A percentile compares a stretch with the other conserved stretches of the same genome.
These are phyloP conservation scores for Entelexis paramagnoliae DNA, from an alignment of 1,139 yeast genomes.

Conservation along the genomic window DNA sequence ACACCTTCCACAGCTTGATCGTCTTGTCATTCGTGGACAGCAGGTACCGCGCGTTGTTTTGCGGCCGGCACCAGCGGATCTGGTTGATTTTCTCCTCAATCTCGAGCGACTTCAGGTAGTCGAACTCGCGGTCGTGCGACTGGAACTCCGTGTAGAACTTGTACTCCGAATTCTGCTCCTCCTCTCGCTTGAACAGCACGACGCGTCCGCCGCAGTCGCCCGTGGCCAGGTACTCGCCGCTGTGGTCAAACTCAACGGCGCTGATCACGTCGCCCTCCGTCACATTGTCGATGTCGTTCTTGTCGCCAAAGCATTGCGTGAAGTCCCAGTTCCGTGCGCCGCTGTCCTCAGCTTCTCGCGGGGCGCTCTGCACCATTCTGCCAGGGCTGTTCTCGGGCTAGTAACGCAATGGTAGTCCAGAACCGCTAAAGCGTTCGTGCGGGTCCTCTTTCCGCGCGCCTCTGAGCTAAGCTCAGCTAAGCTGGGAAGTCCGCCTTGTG, in stretches of 20 bases:
- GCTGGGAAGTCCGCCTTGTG: background rate
- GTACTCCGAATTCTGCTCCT: conserved; percentile 59
- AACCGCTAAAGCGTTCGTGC: background rate
- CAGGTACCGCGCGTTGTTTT: conserved; percentile 77
- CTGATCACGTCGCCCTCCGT: conserved; percentile 97
- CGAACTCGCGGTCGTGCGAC: conserved; percentile 97
- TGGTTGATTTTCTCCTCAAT: conserved; percentile 97
- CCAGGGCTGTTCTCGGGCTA: background rate
- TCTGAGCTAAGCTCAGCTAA: conserved; percentile 4
- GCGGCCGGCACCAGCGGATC: conserved; percentile 89
- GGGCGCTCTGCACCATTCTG: conserved; percentile 9
- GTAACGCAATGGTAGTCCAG: background rate
- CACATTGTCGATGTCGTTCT: conserved; percentile 89
- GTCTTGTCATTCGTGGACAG: conserved; percentile 95
- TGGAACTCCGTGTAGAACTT: conserved; percentile 95
- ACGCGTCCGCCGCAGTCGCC: conserved; percentile 99
- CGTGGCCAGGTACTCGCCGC: conserved; percentile 92
- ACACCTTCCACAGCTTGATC: conserved; percentile 91
- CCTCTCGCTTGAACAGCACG: conserved; percentile 86
- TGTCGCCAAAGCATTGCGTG: conserved; percentile 83
- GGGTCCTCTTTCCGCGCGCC: background rate
- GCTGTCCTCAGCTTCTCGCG: conserved; percentile 23
- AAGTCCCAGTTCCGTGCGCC: conserved; percentile 34
- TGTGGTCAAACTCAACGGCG: conserved; percentile 90
- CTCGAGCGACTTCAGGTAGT: conserved; percentile 87